These are phyloP conservation scores for Neofusicoccum laricinum DNA, from an alignment of 2,329 filamentous ascomycete genomes.

Conservation along the genomic window DNA sequence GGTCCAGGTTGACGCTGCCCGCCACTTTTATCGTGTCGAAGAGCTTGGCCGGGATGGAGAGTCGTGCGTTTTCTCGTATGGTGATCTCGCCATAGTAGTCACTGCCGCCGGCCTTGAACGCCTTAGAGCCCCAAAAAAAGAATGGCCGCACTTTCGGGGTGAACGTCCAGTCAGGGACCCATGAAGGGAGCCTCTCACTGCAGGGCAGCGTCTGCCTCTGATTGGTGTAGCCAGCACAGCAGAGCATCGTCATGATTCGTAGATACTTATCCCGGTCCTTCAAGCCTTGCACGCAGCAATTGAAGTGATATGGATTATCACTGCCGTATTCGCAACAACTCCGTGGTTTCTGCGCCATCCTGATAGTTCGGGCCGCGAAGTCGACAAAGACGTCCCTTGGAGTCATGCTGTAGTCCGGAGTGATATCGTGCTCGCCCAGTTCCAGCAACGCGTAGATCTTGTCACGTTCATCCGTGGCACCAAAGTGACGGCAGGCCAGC, in stretches of 20 bases:
- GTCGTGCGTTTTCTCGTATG: not conserved
- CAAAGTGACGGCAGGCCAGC: constrained; percentile 11
- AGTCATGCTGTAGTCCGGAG: constrained; percentile 12
- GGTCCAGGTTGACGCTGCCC: constrained; percentile 1
- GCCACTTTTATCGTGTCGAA: constrained; percentile 5
- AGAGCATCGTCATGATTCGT: constrained; percentile 15
- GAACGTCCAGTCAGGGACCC: constrained; percentile 14
- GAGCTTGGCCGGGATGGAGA: constrained; percentile 6
- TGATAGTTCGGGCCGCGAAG: not conserved
- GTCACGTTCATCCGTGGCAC: constrained; percentile 27
- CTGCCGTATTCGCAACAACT: constrained; percentile 2
- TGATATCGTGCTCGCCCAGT: constrained; percentile 17
- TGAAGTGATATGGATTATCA: not conserved
- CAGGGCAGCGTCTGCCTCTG: not conserved
- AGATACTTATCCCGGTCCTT: constrained; percentile 9
- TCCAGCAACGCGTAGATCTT: constrained; percentile 30
- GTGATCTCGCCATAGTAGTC: constrained; percentile 3
- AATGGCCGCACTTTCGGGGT: constrained; percentile 7
- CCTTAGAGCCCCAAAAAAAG: constrained; percentile 11
- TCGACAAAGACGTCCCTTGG: constrained; percentile 9
- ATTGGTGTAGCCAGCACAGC: constrained; percentile 12
- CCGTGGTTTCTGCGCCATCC: not conserved
- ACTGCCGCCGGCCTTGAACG: constrained; percentile 1
- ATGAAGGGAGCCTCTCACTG: constrained; percentile 1
- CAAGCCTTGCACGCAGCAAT: constrained; percentile 1